phyloP scores from a whole-genome alignment of 148 eudicot species.

The Pouteria glomerata region DNA sequence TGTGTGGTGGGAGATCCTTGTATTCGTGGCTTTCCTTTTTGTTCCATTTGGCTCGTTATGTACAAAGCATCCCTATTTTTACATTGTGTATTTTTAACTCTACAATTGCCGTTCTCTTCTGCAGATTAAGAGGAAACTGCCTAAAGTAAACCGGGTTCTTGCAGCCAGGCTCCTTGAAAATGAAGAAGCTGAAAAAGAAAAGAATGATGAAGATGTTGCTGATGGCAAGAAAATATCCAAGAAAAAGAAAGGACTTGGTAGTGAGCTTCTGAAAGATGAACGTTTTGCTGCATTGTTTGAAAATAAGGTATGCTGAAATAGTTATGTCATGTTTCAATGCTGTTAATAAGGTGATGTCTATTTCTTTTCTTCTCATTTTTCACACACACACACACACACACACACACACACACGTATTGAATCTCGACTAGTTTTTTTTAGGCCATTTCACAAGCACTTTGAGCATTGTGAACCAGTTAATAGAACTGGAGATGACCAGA shows the following conservation, averaged over 20 bases:
- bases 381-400: too few species aligned
- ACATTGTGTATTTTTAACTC: neutral
- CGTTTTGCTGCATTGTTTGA: slow-evolving; percentile 60
- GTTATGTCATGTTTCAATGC: neutral
- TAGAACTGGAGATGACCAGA: neutral
- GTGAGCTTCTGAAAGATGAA: slow-evolving; percentile 61
- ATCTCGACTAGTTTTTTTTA: neutral
- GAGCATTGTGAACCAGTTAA: neutral
- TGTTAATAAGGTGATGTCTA: neutral
- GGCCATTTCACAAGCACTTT: neutral
- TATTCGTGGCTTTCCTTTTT: neutral
- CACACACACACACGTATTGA: too few species aligned
- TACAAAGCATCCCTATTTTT: neutral
- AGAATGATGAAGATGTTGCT: slow-evolving; percentile 35
- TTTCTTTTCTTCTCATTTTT: neutral
- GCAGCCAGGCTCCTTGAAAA: slow-evolving; percentile 45
- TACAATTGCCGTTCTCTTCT: neutral
- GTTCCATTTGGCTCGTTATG: neutral
- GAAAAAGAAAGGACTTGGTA: slow-evolving; percentile 60
- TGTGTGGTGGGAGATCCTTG: neutral
- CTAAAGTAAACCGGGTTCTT: slow-evolving; percentile 60
- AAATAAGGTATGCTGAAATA: slow-evolving; percentile 43
- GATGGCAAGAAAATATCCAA: slow-evolving; percentile 51
- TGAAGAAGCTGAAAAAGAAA: slow-evolving; percentile 58
- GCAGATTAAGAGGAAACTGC: slow-evolving; percentile 70